A percentile compares a stretch with the other conserved stretches of the same genome.
Evolutionary conservation across 31 red algal species (phyloP).

Genomic region (Asparagopsis taxiformis): DNA sequence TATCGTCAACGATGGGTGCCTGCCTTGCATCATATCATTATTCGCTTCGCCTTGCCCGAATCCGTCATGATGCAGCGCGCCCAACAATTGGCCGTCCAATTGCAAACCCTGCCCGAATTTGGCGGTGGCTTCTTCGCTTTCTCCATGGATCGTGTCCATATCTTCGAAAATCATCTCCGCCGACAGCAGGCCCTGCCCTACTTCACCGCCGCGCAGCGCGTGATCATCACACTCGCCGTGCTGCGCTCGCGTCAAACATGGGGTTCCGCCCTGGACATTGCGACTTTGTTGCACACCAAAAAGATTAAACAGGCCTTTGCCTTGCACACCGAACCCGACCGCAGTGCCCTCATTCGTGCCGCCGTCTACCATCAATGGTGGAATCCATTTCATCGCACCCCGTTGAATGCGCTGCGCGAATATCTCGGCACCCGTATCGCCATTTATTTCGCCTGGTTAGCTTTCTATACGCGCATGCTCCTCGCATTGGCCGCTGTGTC

Average conservation of each 20-base stretch:
- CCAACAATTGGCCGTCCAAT: slow-evolving; percentile 8
- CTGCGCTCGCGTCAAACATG: slow-evolving; percentile 19
- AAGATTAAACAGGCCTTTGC: slow-evolving; percentile 25
- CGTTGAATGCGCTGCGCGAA: slow-evolving; percentile 18
- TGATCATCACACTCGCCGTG: slow-evolving; percentile 16
- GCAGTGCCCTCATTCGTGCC: background rate
- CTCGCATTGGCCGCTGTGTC: slow-evolving; percentile 24
- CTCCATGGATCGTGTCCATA: slow-evolving; percentile 12
- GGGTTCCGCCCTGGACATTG: slow-evolving; percentile 31
- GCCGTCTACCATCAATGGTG: slow-evolving; percentile 33
- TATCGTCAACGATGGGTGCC: slow-evolving; percentile 29
- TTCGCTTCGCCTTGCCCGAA: slow-evolving; percentile 28
- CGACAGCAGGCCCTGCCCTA: slow-evolving; percentile 19
- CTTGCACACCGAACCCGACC: slow-evolving; percentile 36
- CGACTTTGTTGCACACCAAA: background rate
- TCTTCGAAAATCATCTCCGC: slow-evolving; percentile 26
- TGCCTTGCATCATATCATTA: slow-evolving; percentile 14
- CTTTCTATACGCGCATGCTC: slow-evolving; percentile 48
- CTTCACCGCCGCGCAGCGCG: slow-evolving; percentile 18
- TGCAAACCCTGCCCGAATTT: slow-evolving; percentile 16
- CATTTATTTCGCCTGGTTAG: slow-evolving; percentile 66
- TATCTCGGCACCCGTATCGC: slow-evolving; percentile 58
- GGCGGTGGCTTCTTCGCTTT: slow-evolving; percentile 31
- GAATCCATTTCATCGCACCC: background rate
- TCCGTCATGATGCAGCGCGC: slow-evolving; percentile 8